Evolutionary conservation across 176 grass and related monocot genomes (phyloP), one percentile per base, ranked within the genome.

Genomic region (Juncus inflexus): DNA sequence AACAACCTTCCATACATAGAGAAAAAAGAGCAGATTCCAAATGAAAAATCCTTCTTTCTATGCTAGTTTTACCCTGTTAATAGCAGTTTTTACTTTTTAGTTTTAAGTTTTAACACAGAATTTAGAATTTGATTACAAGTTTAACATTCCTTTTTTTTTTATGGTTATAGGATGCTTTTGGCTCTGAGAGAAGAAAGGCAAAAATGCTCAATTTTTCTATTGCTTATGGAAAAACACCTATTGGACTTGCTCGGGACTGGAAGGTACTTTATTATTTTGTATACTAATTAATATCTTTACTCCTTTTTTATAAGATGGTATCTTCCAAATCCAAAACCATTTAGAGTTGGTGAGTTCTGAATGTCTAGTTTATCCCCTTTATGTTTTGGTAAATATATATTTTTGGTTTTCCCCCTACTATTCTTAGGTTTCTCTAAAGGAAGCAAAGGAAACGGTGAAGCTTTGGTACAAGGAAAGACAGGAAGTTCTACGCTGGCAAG

Each of bases 171-270:
- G 88, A 97, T 97, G 87, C 80, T 67, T 97, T 91, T 84, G 94
- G 86, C 62, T 61, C 94, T 28, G 94, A 97, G 75, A 86, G 88
- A 77, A 86, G 94, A 79, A 97, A 86, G 79, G 94, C 94, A 51
- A 97, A 97, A 68, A 91, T 97, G 88, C 88, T 97, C 56, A 97
- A 97, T 84, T 97, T 97, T 61, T 97, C 94, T 55, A 97, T 97
- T 69, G 94, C 94, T 42, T 97, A 97, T 39, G 94, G 94, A 41
- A 97, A 97, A 81, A 97, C 94, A 69, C 67, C 88, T 52, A 70
- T 79, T 58, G 94, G 94, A 51, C 88, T 74, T 35, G 71, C 75
- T 63, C 70, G 75, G 39, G 81, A 84, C 75, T 84, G 81, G 81
- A 84, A 84, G 76, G 75, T 84, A 65, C 61, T 61, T 77, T 47